phyloP scores from a whole-genome alignment of 352 stramenopile genomes.

The Globisporangium recalcitrans region DNA sequence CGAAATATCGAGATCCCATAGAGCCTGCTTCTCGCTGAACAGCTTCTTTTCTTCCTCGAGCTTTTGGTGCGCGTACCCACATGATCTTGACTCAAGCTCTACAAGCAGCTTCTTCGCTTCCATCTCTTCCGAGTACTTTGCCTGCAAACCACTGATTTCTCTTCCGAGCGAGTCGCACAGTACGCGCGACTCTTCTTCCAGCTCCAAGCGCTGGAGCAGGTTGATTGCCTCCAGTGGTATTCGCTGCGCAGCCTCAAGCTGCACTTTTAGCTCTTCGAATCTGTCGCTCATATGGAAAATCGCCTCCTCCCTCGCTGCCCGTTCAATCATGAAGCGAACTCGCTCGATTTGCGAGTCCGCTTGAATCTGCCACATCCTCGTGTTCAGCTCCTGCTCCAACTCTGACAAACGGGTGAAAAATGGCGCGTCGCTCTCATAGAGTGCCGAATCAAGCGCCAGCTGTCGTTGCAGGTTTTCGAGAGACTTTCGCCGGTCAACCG shows the following conservation, averaged over 20 bases:
- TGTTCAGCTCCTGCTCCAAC: constrained; percentile 42
- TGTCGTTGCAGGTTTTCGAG: constrained; percentile 29
- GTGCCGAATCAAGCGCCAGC: constrained; percentile 37
- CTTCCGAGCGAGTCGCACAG: constrained; percentile 21
- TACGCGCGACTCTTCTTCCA: constrained; percentile 28
- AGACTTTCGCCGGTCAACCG: constrained; percentile 17
- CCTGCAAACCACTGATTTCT: constrained; percentile 19
- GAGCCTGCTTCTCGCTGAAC: constrained; percentile 52
- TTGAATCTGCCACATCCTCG: constrained; percentile 47
- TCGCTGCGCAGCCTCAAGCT: constrained; percentile 36
- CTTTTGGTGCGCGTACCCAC: constrained; percentile 35
- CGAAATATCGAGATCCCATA: constrained; percentile 50
- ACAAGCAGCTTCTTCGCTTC: constrained; percentile 37
- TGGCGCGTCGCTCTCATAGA: constrained; percentile 36
- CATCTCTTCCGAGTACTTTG: constrained; percentile 14
- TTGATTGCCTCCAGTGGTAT: constrained; percentile 53
- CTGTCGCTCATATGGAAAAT: constrained; percentile 49
- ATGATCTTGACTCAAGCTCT: constrained; percentile 39
- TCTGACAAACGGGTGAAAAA: constrained; percentile 46
- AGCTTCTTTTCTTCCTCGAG: constrained; percentile 53
- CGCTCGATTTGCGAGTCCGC: constrained; percentile 49
- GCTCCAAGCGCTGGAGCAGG: constrained; percentile 36
- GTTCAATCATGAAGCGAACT: constrained; percentile 57
- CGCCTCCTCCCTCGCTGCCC: constrained; percentile 49
- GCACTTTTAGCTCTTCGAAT: constrained; percentile 31